Evolutionary conservation across 1,284 basidiomycete genomes (phyloP).

Genomic region (Ustilago sp.): DNA sequence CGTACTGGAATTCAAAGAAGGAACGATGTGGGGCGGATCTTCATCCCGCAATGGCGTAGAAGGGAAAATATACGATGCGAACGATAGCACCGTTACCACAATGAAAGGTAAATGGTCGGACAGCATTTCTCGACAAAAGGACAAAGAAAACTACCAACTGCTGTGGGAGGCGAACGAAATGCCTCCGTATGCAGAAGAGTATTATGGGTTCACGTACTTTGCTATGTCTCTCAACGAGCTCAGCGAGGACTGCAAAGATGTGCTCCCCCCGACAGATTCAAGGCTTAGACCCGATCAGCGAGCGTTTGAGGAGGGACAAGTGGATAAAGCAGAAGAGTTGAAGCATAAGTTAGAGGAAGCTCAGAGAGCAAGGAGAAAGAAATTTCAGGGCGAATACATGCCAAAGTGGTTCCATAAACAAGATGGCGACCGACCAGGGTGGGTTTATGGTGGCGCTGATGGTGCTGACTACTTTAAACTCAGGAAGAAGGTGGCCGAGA

Average conservation of each 20-base stretch:
- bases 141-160: slow-evolving; percentile 64
- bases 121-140: slow-evolving; percentile 52
- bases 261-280: slow-evolving; percentile 85
- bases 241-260: slow-evolving; percentile 75
- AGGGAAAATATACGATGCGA: slow-evolving; percentile 63
- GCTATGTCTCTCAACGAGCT: slow-evolving; percentile 68
- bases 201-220: slow-evolving; percentile 69
- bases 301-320: slow-evolving; percentile 83
- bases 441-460: slow-evolving; percentile 58
- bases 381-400: slow-evolving; percentile 62
- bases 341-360: slow-evolving; percentile 80
- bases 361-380: slow-evolving; percentile 70
- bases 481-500: slow-evolving; percentile 31
- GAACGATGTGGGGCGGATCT: slow-evolving; percentile 63
- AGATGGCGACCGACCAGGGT: slow-evolving; percentile 42
- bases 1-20: slow-evolving; percentile 67
- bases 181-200: slow-evolving; percentile 60
- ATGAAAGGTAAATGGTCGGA: slow-evolving; percentile 67
- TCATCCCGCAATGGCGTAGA: slow-evolving; percentile 58
- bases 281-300: slow-evolving; percentile 85
- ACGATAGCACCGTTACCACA: slow-evolving; percentile 46
- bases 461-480: slow-evolving; percentile 57
- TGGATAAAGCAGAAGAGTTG: slow-evolving; percentile 80
- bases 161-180: slow-evolving; percentile 67
- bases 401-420: slow-evolving; percentile 66